These are phyloP conservation scores for Millerozyma acaciae DNA, from an alignment of 805 yeast genomes.

Conservation along the genomic window DNA sequence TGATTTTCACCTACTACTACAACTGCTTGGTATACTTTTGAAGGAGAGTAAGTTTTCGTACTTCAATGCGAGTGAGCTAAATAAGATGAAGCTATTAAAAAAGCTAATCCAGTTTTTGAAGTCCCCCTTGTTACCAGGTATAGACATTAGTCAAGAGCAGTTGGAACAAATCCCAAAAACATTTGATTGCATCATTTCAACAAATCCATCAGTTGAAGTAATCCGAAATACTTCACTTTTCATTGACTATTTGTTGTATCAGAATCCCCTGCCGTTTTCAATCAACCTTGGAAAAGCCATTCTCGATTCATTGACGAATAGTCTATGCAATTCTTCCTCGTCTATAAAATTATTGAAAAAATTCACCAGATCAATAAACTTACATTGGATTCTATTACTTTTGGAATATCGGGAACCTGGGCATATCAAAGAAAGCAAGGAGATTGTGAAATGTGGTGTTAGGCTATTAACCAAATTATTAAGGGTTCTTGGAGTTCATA, in stretches of 20 bases:
- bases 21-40: constrained; percentile 55
- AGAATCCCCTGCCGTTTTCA: constrained; percentile 29
- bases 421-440: constrained; percentile 15
- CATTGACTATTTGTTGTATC: constrained; percentile 49
- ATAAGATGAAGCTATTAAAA: constrained; percentile 47
- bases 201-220: constrained; percentile 51
- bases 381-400: constrained; percentile 62
- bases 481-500: constrained; percentile 41
- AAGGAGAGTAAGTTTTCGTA: constrained; percentile 47
- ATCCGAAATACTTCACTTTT: constrained; percentile 46
- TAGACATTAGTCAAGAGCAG: constrained; percentile 6
- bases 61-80: constrained; percentile 51
- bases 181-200: constrained; percentile 18
- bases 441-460: constrained; percentile 38
- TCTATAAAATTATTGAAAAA: constrained; percentile 38
- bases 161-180: constrained; percentile 18
- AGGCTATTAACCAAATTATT: constrained; percentile 50
- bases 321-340: constrained; percentile 37
- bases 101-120: constrained; percentile 50
- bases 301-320: constrained; percentile 31
- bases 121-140: constrained; percentile 14
- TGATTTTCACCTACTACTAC: constrained; percentile 49
- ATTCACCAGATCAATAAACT: constrained; percentile 51
- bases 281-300: constrained; percentile 29
- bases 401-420: constrained; percentile 30